phyloP scores from a whole-genome alignment of 106 monocot species.

The Amphibolis antarctica region DNA sequence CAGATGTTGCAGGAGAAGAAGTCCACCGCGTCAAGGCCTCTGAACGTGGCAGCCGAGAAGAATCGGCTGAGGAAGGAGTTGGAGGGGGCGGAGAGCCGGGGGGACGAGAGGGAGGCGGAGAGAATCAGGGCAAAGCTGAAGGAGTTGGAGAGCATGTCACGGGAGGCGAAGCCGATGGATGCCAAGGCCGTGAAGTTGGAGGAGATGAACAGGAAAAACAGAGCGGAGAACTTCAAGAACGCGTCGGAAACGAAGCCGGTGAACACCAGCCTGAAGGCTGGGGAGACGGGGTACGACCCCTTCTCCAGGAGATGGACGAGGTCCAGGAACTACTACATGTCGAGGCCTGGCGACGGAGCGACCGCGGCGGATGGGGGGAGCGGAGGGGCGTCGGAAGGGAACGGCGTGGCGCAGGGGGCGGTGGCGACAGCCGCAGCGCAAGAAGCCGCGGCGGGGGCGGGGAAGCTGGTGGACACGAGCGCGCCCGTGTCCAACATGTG shows the following conservation, averaged over 20 bases:
- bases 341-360: constrained; percentile 23
- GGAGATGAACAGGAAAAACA: constrained; percentile 88
- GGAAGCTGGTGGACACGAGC: constrained; percentile 77
- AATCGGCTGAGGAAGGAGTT: constrained; percentile 76
- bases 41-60: constrained; percentile 84
- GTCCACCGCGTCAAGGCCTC: constrained; percentile 52
- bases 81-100: constrained; percentile 37
- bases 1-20: constrained; percentile 94
- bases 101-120: constrained; percentile 53
- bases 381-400: constrained; percentile 21
- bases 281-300: constrained; percentile 94
- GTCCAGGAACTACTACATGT: constrained; percentile 71
- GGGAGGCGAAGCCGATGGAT: constrained; percentile 35
- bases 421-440: constrained; percentile 62
- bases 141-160: constrained; percentile 38
- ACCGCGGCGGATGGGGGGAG: not conserved
- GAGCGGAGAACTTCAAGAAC: constrained; percentile 88
- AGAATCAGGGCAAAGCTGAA: constrained; percentile 44
- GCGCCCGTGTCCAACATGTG: constrained; percentile 62
- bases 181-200: constrained; percentile 68
- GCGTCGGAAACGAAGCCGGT: constrained; percentile 80
- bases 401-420: constrained; percentile 11
- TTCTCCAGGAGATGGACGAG: constrained; percentile 97
- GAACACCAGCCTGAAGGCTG: constrained; percentile 68
- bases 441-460: constrained; percentile 74